Base-by-base conservation (phyloP, 148 eudicot species). In the Camellia lanceoleosa region DNA sequence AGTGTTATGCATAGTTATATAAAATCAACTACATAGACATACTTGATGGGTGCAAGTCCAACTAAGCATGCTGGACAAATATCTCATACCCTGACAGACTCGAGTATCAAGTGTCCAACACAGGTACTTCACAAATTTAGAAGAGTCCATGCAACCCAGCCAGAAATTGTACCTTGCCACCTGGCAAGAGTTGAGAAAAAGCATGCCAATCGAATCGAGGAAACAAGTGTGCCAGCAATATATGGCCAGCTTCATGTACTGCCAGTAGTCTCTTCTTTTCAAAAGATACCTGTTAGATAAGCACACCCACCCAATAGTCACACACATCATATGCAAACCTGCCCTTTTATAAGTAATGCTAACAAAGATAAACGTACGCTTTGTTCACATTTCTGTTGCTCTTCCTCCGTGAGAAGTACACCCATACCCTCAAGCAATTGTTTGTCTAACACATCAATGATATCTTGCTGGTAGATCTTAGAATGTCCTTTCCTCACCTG, bases 121-220 rank as follows among this genome's bases (percentile, higher is more conserved):
- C 38, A 30, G 38, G 38, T 30, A 30, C 38, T 30, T 30, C 38
- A 30, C 38, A 30, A 30, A 30, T 30, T 30, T 30, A 30, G 38
- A 30, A 30, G 38, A 30, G 38, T 30, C 38, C 38, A 30, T 30
- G 38, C 38, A 30, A 30, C 38, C 38, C 38, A 55, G 61, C 13
- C 41, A 68, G 15, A 47, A 54, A 43, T 75, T 62, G 61, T 70
- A 92, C 97, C 97, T 95, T 95, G 78, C 98, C 98, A 83, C 97
- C 98, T 47, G 98, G 98, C 65, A 95, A 84, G 52, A 95, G 95
- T 90, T 95, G 98, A 78, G 98, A 92, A 85, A 95, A 95, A 77
- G 98, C 98, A 88, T 95, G 98, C 97, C 97, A 92, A 85, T 95
- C 98, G 84, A 90, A 95, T 82, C 88, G 87, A 87, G 97, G 97